phyloP scores from a whole-genome alignment of 768 basidiomycete genomes.

The Pisolithus tinctorius region DNA sequence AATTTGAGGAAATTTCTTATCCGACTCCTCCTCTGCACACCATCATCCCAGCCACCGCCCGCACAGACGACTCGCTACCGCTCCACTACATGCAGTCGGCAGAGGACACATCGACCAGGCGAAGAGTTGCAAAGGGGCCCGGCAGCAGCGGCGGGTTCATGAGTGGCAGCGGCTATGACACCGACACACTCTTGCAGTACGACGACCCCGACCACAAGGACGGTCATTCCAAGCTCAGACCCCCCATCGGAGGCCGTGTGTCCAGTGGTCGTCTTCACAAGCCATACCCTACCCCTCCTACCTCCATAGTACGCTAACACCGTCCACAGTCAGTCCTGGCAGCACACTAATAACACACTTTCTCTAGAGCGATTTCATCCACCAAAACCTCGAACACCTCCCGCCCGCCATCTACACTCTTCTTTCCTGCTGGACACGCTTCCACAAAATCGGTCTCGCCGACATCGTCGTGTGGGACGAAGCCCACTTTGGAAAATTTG shows the following conservation, averaged over 20 bases:
- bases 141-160: conserved; percentile 26
- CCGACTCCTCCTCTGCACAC: conserved; percentile 29
- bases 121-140: conserved; percentile 35
- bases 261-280: conserved; percentile 59
- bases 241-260: conserved; percentile 30
- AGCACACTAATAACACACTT: not conserved
- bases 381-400: conserved; percentile 75
- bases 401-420: conserved; percentile 84
- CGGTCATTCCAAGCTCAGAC: conserved; percentile 43
- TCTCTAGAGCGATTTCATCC: conserved; percentile 61
- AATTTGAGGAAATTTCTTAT: conserved; percentile 67
- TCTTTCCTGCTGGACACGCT: conserved; percentile 91
- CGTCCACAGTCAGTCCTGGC: not conserved
- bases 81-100: conserved; percentile 40
- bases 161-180: conserved; percentile 21
- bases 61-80: conserved; percentile 38
- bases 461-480: conserved; percentile 96
- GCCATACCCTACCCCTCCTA: conserved; percentile 56
- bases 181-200: conserved; percentile 27
- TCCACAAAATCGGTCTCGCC: conserved; percentile 84
- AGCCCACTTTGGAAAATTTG: conserved; percentile 99
- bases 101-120: conserved; percentile 42
- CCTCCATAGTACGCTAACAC: conserved; percentile 45
- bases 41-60: conserved; percentile 21
- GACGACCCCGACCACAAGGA: conserved; percentile 62